Evolutionary conservation across 1,139 yeast genomes (phyloP), one percentile per base, ranked within the genome.

Genomic region (Yamadazyma kanchanaburiensis): DNA sequence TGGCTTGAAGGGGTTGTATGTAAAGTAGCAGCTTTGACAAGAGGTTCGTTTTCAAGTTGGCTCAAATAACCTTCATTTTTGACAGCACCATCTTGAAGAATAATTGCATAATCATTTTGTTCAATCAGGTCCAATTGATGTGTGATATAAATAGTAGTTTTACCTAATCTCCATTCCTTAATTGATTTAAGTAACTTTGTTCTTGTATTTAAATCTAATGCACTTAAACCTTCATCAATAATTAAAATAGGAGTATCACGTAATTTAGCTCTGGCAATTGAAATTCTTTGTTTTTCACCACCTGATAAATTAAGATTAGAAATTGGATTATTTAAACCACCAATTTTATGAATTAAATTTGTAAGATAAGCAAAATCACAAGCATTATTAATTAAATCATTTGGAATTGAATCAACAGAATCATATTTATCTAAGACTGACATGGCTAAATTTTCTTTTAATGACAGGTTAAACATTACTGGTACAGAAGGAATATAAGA

Each of bases 161-260:
- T 81, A 2, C 74, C 78, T 4, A 40, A 35, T 43, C 97, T 72
- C 82, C 87, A 80, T 8, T 40, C 33, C 35, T 74, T 69, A 10
- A 89, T 63, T 0, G 67, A 64, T 2, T 57, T 50, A 45, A 80
- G 58, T 4, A 85, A 51, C 4, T 46, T 31, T 2, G 54, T 55
- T 37, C 80, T 67, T 26, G 70, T 70, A 1, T 45, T 44, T 3
- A 55, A 53, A 52, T 89, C 96, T 35, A 91, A 56, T 0, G 96
- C 96, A 35, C 91, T 80, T 4, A 86, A 62, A 2, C 94, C 75
- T 51, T 91, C 98, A 58, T 91, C 98, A 17, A 88, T 60, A 9
- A 91, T 72, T 37, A 91, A 59, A 3, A 91, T 70, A 0, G 89
- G 83, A 0, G 94, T 57, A 45, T 89, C 72, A 37, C 87, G 65